Percentiles rank a stretch among this genome's conserved stretches.
phyloP scores from a whole-genome alignment of 495 filamentous ascomycete genomes.

The Parmelia sp. region DNA sequence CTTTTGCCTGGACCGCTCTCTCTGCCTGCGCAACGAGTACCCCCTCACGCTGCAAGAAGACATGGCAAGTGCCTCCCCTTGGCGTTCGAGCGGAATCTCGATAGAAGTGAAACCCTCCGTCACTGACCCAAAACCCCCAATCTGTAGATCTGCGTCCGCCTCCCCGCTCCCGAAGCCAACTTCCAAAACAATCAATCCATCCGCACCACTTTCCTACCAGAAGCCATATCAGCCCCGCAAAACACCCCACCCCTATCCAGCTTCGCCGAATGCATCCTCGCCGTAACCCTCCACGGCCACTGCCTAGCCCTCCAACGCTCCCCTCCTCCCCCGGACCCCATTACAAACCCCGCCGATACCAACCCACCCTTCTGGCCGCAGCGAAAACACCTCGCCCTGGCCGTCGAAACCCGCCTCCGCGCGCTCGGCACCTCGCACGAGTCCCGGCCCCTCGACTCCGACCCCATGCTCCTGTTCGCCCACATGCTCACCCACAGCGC shows the following conservation, averaged over 20 bases:
- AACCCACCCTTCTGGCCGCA: too few species aligned
- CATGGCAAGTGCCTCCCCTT: slow-evolving; percentile 32
- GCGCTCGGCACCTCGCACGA: too few species aligned
- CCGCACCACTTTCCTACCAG: slow-evolving; percentile 39
- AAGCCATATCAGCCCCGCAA: slow-evolving; percentile 33
- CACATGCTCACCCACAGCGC: neutral
- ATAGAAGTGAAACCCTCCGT: too few species aligned
- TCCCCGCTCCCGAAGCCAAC: slow-evolving; percentile 44
- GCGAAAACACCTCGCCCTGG: too few species aligned
- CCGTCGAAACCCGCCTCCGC: too few species aligned
- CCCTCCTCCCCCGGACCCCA: slow-evolving; percentile 17
- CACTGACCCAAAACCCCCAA: neutral
- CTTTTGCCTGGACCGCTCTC: slow-evolving; percentile 48
- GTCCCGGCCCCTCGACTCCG: too few species aligned
- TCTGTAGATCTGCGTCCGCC: slow-evolving; percentile 31
- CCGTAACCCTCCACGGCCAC: slow-evolving; percentile 44
- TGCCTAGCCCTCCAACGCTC: slow-evolving; percentile 41
- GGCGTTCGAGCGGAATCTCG: neutral
- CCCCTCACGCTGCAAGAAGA: slow-evolving; percentile 48
- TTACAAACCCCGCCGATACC: too few species aligned
- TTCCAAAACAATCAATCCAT: slow-evolving; percentile 46
- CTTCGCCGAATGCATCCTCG: slow-evolving; percentile 43
- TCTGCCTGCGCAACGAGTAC: slow-evolving; percentile 41
- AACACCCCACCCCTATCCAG: slow-evolving; percentile 30
- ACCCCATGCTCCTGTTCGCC: slow-evolving; percentile 1